Base-by-base conservation (phyloP, 805 yeast genomes). In the Ogataea wickerhamii region DNA sequence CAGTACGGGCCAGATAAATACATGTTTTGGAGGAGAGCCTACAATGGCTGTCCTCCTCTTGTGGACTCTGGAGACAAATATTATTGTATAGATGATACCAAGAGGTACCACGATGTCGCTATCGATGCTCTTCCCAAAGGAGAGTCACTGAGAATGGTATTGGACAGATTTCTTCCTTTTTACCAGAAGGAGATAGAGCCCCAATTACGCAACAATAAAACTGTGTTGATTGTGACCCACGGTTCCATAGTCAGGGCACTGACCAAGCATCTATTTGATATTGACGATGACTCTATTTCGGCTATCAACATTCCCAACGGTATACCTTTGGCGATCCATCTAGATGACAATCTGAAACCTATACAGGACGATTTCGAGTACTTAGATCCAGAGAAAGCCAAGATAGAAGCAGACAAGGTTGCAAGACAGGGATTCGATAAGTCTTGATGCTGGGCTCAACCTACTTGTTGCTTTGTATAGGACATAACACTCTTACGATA, bases 261-360 rank as follows among this genome's bases (percentile, higher is more conserved):
- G 41, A 71, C 83, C 49, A 85, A 84, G 61, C 71, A 80, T 50
- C 58, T 85, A 48, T 83, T 80, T 63, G 66, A 67, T 13, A 74
- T 85, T 28, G 70, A 78, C 34, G 87, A 82, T 53, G 76, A 71
- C 3, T 83, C 76, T 33, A 84, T 85, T 49, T 82, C 84, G 40
- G 74, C 77, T 34, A 72, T 85, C 47, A 84, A 85, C 65, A 82
- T 85, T 38, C 93, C 94, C 20, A 85, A 87, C 55, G 93, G 88
- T 40, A 82, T 84, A 36, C 95, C 95, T 32, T 68, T 85, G 61
- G 80, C 79, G 34, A 66, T 83, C 48, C 80, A 79, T 51, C 64
- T 83, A 51, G 78, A 78, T 51, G 74, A 69, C 34, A 52, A 66
- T 17, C 23, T 51, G 18, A 35, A 25, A 26, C 58, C 61, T 8